These are phyloP conservation scores for Naegleria gruberi DNA, from an alignment of 208 protist genomes.

Conservation along the genomic window DNA sequence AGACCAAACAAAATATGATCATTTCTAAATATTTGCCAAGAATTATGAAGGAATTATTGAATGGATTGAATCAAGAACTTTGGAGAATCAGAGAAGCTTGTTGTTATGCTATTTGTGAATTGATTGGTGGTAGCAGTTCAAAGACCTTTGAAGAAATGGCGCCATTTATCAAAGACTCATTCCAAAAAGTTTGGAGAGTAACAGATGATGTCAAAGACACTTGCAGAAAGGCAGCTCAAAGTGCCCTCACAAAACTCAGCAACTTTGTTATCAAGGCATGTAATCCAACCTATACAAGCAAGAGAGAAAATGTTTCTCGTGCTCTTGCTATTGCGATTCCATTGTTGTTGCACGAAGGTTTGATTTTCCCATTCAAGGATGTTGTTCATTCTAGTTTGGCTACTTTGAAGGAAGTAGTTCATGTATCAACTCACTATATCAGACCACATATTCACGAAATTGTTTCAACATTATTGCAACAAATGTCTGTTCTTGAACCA, in stretches of 20 bases:
- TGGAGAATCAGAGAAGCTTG: constrained; percentile 31
- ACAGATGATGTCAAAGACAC: constrained; percentile 2
- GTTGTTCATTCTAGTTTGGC: neutral
- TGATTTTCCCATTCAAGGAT: neutral
- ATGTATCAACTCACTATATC: neutral
- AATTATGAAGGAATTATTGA: constrained; percentile 28
- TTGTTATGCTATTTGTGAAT: constrained; percentile 27
- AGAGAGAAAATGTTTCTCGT: neutral
- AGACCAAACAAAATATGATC: constrained; percentile 7
- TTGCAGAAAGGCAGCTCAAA: neutral
- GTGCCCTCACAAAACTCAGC: neutral
- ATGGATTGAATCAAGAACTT: neutral
- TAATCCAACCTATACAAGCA: constrained; percentile 1
- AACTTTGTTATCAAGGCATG: neutral
- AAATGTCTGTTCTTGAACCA: constrained; percentile 7
- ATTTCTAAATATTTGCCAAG: neutral
- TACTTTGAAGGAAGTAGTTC: neutral
- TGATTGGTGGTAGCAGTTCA: neutral
- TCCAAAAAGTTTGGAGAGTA: neutral
- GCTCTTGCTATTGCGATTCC: neutral
- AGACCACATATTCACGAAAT: neutral
- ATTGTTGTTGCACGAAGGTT: neutral
- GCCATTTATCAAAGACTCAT: neutral
- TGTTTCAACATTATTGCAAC: neutral
- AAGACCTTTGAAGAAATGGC: constrained; percentile 20